Evolutionary conservation across 164 flowering plant species (phyloP).

Genomic region (Stephania yunnanensis): DNA sequence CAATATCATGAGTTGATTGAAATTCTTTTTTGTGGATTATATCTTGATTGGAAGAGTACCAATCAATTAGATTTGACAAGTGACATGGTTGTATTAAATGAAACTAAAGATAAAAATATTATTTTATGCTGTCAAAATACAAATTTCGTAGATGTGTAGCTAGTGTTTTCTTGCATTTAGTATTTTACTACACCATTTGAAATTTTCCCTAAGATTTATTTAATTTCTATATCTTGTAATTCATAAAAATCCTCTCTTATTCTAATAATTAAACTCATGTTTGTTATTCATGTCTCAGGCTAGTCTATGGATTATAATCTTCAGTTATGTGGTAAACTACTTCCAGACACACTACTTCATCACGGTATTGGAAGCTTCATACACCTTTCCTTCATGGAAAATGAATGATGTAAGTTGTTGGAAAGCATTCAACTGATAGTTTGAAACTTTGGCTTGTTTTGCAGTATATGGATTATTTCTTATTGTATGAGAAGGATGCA

Average conservation of each 20-base stretch:
- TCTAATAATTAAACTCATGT: neutral
- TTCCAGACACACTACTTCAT: constrained; percentile 99
- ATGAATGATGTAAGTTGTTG: constrained; percentile 79
- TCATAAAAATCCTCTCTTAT: neutral
- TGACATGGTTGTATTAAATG: too few species aligned
- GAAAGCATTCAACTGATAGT: neutral
- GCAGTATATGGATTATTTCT: too few species aligned
- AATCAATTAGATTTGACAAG: neutral
- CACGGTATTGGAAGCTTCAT: constrained; percentile 93
- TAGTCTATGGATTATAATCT: constrained; percentile 79
- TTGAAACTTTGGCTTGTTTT: neutral
- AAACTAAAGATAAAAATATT: too few species aligned
- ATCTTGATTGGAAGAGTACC: too few species aligned
- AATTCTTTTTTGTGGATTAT: too few species aligned
- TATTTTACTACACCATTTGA: neutral
- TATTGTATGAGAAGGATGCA: too few species aligned
- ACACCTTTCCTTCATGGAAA: constrained; percentile 96
- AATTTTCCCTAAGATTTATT: neutral
- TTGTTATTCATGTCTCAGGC: constrained; percentile 52
- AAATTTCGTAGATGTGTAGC: neutral
- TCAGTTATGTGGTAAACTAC: constrained; percentile 97
- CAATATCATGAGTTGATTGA: too few species aligned
- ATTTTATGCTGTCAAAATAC: too few species aligned
- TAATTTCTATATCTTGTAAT: neutral
- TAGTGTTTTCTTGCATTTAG: neutral